phyloP scores from a whole-genome alignment of 345 rosid genomes.

The Camelina hispida region DNA sequence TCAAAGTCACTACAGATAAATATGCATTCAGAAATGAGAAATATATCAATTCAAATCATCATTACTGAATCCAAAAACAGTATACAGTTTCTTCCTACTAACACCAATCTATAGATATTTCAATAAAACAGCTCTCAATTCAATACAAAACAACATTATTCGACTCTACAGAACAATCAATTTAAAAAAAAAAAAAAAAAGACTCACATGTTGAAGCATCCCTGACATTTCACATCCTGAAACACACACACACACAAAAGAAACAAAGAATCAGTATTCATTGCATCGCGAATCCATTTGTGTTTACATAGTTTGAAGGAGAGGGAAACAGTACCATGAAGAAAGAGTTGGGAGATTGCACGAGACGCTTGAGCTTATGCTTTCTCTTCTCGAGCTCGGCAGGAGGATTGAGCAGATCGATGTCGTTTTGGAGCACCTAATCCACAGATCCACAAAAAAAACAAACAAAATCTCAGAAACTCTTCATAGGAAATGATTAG shows the following conservation, averaged over 20 bases:
- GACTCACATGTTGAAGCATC: slow-evolving; percentile 56
- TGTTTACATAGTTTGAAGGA: too few species aligned
- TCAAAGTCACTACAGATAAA: too few species aligned
- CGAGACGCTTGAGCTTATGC: not conserved
- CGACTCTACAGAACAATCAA: not conserved
- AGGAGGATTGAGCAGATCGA: not conserved
- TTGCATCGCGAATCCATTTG: not conserved
- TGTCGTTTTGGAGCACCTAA: not conserved
- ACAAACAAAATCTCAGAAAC: not conserved
- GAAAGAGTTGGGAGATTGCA: not conserved
- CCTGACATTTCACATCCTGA: slow-evolving; percentile 60
- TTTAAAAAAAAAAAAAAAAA: too few species aligned
- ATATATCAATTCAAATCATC: too few species aligned
- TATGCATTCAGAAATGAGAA: too few species aligned
- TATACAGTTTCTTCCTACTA: too few species aligned
- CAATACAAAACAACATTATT: not conserved
- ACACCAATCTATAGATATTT: too few species aligned
- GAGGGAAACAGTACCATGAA: not conserved
- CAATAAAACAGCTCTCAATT: not conserved
- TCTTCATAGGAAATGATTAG: not conserved
- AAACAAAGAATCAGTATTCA: not conserved
- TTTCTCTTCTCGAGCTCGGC: not conserved
- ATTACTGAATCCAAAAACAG: too few species aligned
- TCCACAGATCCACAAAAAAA: not conserved
- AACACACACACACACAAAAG: not conserved